Evolutionary conservation across 2,329 filamentous ascomycete species (phyloP).

Genomic region (Cercospora zeae-maydis): DNA sequence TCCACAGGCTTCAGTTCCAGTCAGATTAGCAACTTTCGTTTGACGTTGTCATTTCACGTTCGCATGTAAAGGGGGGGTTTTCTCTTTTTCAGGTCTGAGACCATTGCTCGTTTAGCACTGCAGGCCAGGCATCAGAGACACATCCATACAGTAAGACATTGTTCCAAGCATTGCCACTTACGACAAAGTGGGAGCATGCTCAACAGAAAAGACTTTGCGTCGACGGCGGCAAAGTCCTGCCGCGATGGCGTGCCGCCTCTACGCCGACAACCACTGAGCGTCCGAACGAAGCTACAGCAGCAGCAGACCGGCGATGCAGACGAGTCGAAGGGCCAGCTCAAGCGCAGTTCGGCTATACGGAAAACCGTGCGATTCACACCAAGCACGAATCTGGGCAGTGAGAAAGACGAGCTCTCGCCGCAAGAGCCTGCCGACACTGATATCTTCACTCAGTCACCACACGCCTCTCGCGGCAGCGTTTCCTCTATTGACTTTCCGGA

Average conservation of each 20-base stretch:
- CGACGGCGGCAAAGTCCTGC: neutral
- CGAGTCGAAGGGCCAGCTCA: slow-evolving; percentile 9
- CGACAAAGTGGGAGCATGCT: neutral
- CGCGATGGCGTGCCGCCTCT: neutral
- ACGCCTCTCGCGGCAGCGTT: slow-evolving; percentile 15
- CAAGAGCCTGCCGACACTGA: slow-evolving; percentile 15
- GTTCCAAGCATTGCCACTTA: slow-evolving; percentile 6
- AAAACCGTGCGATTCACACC: slow-evolving; percentile 21
- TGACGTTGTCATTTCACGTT: neutral
- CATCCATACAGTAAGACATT: slow-evolving; percentile 7
- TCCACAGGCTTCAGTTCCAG: neutral
- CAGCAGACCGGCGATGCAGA: slow-evolving; percentile 10
- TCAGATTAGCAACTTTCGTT: neutral
- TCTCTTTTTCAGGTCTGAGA: slow-evolving; percentile 18
- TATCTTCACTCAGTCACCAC: slow-evolving; percentile 21
- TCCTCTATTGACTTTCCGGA: slow-evolving; percentile 12
- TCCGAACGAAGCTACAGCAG: neutral
- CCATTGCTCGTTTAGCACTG: slow-evolving; percentile 14
- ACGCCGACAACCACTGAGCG: neutral
- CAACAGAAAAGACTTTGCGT: slow-evolving; percentile 9
- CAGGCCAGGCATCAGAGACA: slow-evolving; percentile 20
- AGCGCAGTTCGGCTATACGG: slow-evolving; percentile 6
- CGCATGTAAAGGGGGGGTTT: neutral
- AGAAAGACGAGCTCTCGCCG: neutral
- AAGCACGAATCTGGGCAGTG: slow-evolving; percentile 12